Percentiles rank a stretch among this genome's conserved stretches.
phyloP scores from a whole-genome alignment of 371 early-diverging fungal species.

The Parasitella parasitica region DNA sequence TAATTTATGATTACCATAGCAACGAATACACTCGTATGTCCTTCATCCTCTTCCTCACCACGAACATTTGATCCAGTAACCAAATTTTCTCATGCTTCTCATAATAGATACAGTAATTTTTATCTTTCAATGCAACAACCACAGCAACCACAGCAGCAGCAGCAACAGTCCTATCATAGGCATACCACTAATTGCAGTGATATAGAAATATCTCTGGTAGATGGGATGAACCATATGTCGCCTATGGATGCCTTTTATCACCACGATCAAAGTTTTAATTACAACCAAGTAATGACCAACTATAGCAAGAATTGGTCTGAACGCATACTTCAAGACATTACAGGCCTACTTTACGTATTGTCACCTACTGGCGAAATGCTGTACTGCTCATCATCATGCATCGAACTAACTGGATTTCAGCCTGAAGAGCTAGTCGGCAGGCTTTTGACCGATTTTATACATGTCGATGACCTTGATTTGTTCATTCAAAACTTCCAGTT shows the following conservation, averaged over 20 bases:
- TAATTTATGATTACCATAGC: conserved; percentile 1
- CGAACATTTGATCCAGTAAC: not conserved
- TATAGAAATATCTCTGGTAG: not conserved
- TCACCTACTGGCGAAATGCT: conserved; percentile 45
- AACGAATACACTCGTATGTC: conserved; percentile 2
- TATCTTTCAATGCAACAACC: not conserved
- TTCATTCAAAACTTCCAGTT: conserved; percentile 38
- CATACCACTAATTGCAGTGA: not conserved
- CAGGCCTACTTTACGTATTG: conserved; percentile 56
- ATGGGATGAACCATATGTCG: not conserved
- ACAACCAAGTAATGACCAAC: not conserved
- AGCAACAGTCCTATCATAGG: not conserved
- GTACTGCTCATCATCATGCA: conserved; percentile 54
- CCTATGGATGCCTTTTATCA: not conserved
- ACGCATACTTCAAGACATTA: conserved; percentile 50
- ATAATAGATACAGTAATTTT: not conserved
- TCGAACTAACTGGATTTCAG: conserved; percentile 46
- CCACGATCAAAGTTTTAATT: conserved; percentile 6
- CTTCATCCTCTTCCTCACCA: not conserved
- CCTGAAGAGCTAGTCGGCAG: conserved; percentile 51
- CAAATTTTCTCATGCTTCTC: not conserved
- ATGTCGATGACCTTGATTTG: conserved; percentile 53
- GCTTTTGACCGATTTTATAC: conserved; percentile 49
- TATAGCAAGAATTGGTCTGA: conserved; percentile 42
- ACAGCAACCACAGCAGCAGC: not conserved